Evolutionary conservation across 805 yeast genomes (phyloP).

Genomic region (Candida pini): DNA sequence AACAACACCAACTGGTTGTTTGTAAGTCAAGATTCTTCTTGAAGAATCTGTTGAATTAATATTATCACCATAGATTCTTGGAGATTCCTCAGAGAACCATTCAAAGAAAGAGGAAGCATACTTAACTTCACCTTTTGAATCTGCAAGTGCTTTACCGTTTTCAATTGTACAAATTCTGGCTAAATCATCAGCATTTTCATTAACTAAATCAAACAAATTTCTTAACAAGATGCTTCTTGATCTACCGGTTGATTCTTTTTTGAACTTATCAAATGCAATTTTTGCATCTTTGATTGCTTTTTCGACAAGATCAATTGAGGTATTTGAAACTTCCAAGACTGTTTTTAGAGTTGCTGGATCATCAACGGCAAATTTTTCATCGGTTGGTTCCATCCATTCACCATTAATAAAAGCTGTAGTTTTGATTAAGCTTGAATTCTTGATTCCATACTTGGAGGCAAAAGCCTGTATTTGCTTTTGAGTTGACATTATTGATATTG

Average conservation of each 20-base stretch:
- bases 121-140: conserved; percentile 64
- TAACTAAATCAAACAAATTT: conserved; percentile 47
- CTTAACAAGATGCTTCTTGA: conserved; percentile 48
- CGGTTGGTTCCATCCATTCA: conserved; percentile 49
- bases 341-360: conserved; percentile 68
- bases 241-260: conserved; percentile 45
- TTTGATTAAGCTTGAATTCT: conserved; percentile 46
- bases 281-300: conserved; percentile 53
- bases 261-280: conserved; percentile 47
- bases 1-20: conserved; percentile 79
- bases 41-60: conserved; percentile 48
- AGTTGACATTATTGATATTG: conserved; percentile 20
- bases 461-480: conserved; percentile 19
- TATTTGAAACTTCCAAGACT: conserved; percentile 52
- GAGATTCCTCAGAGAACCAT: conserved; percentile 86
- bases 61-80: conserved; percentile 61
- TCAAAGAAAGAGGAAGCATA: conserved; percentile 75
- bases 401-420: conserved; percentile 70
- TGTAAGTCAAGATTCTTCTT: conserved; percentile 49
- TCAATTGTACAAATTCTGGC: conserved; percentile 61
- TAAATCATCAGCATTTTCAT: conserved; percentile 56
- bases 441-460: conserved; percentile 29
- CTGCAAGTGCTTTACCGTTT: conserved; percentile 69
- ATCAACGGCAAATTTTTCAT: conserved; percentile 52
- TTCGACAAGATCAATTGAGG: conserved; percentile 40